Evolutionary conservation across 768 basidiomycete species (phyloP).

Genomic region (Tricholoma saponaceum): DNA sequence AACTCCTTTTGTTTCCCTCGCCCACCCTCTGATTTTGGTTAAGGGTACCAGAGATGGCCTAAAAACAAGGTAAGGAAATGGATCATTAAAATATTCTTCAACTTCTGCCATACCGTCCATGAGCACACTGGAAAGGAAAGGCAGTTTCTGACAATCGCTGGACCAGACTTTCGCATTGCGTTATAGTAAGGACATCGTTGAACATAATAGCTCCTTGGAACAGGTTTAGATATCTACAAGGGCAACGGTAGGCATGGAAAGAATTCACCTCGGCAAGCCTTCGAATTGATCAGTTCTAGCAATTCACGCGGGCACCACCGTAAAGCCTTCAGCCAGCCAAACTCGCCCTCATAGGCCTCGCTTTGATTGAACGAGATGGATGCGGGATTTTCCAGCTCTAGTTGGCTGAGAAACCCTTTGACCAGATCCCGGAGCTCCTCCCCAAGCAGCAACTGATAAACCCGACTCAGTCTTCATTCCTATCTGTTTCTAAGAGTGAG

Average conservation of each 20-base stretch:
- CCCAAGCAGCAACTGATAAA: constrained; percentile 52
- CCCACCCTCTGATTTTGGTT: constrained; percentile 19
- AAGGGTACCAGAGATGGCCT: constrained; percentile 42
- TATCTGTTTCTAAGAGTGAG: constrained; percentile 3
- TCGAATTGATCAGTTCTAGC: constrained; percentile 86
- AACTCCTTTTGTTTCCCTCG: constrained; percentile 1
- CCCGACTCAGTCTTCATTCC: constrained; percentile 5
- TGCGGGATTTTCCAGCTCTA: constrained; percentile 41
- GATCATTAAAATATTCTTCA: background rate
- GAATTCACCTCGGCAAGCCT: constrained; percentile 84
- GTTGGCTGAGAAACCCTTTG: constrained; percentile 63
- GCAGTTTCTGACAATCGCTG: constrained; percentile 61
- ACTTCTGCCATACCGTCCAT: constrained; percentile 63
- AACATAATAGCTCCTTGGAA: constrained; percentile 92
- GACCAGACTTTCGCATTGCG: constrained; percentile 72
- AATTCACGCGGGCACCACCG: constrained; percentile 82
- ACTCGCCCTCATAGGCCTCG: constrained; percentile 24
- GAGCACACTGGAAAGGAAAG: constrained; percentile 95
- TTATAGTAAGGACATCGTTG: constrained; percentile 68
- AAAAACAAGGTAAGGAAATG: background rate
- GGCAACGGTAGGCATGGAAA: background rate
- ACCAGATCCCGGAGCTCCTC: constrained; percentile 75
- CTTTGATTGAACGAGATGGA: background rate
- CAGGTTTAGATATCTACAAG: background rate
- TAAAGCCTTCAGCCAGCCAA: constrained; percentile 66